Base-by-base conservation (phyloP, 139 green algal species). In the Chlorella sp. region DNA sequence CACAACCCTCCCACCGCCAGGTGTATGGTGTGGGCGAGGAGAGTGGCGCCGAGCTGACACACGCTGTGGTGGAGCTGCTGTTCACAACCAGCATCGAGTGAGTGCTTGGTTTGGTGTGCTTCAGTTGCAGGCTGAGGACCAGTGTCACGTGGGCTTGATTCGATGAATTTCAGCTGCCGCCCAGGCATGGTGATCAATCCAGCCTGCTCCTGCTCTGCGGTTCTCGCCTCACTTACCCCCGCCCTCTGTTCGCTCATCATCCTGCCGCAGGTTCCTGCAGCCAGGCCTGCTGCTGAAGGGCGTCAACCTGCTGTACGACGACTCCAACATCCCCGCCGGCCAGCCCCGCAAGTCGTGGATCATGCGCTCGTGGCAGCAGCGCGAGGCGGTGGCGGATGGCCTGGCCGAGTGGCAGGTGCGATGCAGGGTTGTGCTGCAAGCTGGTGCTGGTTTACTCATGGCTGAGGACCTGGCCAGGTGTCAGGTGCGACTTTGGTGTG, bases 21-120 rank as follows among this genome's bases (percentile, higher is more conserved):
- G 40, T 62, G 38, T 41, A 41, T 46, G 85, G 88, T 30, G 90
- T 91, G 28, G 90, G 89, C 16, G 87, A 93, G 83, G 89, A 93
- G 30, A 77, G 43, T 13, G 85, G 89, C 16, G 46, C 80, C 13
- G 79, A 87, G 38, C 87, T 91, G 46, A 88, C 87, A 19, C 91
- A 96, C 43, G 85, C 89, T 3, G 91, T 97, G 14, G 91, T 96
- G 73, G 94, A 97, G 89, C 92, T 97, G 38, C 90, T 91, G 7
- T 96, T 95, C 87, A 97, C 94, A 2, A 90, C 87, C 34, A 86
- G 75, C 41, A 88, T 90, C 9, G 87, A 90, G 80, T 87, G 82
- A 82, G 82, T 56, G 16, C 70, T 40, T 51, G 70, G 40, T 34
- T 16, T 54, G 41, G 26, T 56, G 72, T 22, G 41, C 38, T 26